Evolutionary conservation across 805 yeast species (phyloP), one percentile per base, ranked within the genome.

Genomic region (Candida ipomoeae): DNA sequence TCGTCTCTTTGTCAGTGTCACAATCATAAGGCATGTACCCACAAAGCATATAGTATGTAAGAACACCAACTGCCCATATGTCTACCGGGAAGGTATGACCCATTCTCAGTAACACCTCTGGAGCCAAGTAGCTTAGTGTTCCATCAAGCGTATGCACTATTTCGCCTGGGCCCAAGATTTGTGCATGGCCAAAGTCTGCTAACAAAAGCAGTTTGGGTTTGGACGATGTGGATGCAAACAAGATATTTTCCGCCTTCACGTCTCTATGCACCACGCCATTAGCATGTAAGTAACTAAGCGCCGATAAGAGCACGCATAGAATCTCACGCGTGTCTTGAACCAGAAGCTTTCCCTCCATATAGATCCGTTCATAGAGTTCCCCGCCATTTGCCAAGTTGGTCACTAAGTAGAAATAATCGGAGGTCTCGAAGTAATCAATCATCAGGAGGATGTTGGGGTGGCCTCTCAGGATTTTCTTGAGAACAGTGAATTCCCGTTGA

Each of bases 1-100:
- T 73, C 11, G 89, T 87, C 60, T 85, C 90, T 1, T 75, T 77
- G 37, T 83, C 84, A 5, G 81, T 77, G 46, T 85, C 90, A 55
- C 90, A 81, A 58, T 85, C 91, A 63, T 85, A 85, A 1, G 92
- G 92, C 67, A 85, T 80, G 61, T 84, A 86, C 2, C 91, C 91
- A 53, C 85, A 77, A 14, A 83, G 73, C 77, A 85, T 77, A 58
- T 85, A 85, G 62, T 85, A 86, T 1, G 84, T 76, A 33, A 84
- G 69, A 2, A 85, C 89, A 2, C 91, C 92, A 26, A 85, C 70
- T 0, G 91, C 86, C 92, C 92, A 85, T 32, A 85, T 73, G 61
- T 85, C 92, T 2, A 85, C 84, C 2, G 80, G 75, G 54, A 68
- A 73, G 23, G 79, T 78, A 57, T 85, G 85, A n/a, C 82, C 81